Evolutionary conservation across 23 red algal genomes (phyloP).

Genomic region (Gracilariopsis chorda): DNA sequence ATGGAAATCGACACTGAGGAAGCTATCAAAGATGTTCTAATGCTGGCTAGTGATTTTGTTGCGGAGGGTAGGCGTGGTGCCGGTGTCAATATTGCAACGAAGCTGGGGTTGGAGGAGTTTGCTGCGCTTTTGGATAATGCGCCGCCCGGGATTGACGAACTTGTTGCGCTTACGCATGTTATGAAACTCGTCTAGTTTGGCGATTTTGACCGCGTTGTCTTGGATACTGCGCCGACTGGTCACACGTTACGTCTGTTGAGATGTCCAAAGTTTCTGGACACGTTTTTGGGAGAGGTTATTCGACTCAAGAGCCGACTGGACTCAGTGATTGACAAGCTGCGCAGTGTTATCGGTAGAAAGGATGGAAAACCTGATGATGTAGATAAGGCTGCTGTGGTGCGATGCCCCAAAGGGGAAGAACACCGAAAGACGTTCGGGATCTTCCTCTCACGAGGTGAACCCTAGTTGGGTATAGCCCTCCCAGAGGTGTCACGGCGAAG

Average conservation of each 20-base stretch:
- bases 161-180: slow-evolving; percentile 89
- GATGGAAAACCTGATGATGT: slow-evolving; percentile 44
- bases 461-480: no score
- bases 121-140: slow-evolving; percentile 85
- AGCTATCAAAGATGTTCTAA: slow-evolving; percentile 78
- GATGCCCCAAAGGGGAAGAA: no score
- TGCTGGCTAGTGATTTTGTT: slow-evolving; percentile 54
- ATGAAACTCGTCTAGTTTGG: slow-evolving; percentile 76
- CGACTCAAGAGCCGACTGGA: slow-evolving; percentile 81
- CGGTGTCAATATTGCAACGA: slow-evolving; percentile 70
- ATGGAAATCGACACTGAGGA: slow-evolving; percentile 93
- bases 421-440: no score
- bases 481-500: no score
- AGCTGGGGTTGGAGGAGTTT: slow-evolving; percentile 92
- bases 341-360: slow-evolving; percentile 49
- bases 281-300: slow-evolving; percentile 83
- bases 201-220: slow-evolving; percentile 84
- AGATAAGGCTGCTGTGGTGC: no score
- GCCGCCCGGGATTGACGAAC: slow-evolving; percentile 95
- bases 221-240: slow-evolving; percentile 97
- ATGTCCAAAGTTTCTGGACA: slow-evolving; percentile 95
- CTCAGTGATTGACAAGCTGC: slow-evolving; percentile 56
- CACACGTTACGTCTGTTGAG: slow-evolving; percentile 90
- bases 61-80: slow-evolving; percentile 46
- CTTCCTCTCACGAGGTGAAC: neutral